phyloP scores from a whole-genome alignment of 2,329 filamentous ascomycete genomes.

The Pezicula neosporulosa region DNA sequence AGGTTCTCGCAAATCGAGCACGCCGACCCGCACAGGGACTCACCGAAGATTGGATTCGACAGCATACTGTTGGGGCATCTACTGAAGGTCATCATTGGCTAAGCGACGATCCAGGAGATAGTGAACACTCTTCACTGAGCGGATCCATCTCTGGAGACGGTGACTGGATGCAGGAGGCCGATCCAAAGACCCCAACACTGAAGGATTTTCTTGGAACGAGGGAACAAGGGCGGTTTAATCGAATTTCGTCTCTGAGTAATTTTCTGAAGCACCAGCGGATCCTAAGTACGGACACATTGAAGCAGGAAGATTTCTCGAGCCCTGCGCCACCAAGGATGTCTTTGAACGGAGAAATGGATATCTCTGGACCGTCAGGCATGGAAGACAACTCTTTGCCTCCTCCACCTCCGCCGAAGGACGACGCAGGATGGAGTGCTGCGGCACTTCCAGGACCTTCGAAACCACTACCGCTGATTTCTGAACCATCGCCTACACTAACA shows the following conservation, averaged over 20 bases:
- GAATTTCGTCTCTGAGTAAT: constrained; percentile 4
- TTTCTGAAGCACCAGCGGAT: constrained; percentile 21
- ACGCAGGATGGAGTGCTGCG: constrained; percentile 21
- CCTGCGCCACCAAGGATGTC: constrained; percentile 18
- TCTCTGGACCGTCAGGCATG: constrained; percentile 15
- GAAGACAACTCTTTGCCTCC: constrained; percentile 38
- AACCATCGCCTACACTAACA: constrained; percentile 21
- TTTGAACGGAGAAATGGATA: constrained; percentile 12
- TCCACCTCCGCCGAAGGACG: constrained; percentile 25
- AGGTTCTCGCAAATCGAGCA: constrained; percentile 61
- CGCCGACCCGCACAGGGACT: constrained; percentile 58
- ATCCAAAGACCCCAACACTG: constrained; percentile 29
- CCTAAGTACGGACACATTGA: constrained; percentile 29
- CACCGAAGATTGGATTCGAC: constrained; percentile 83
- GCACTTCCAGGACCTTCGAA: constrained; percentile 9
- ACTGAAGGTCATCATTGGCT: constrained; percentile 78
- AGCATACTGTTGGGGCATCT: constrained; percentile 69
- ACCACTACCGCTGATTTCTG: constrained; percentile 9
- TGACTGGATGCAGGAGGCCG: constrained; percentile 42
- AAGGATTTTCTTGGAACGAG: constrained; percentile 22
- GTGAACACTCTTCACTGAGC: constrained; percentile 73
- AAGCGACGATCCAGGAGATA: constrained; percentile 71
- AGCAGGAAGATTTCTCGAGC: constrained; percentile 24
- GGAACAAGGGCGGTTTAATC: constrained; percentile 10
- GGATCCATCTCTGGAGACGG: constrained; percentile 54